Percentiles rank a stretch among this genome's conserved stretches.
Evolutionary conservation across 164 flowering plant species (phyloP).

Genomic region (Magnolia kwangsiensis): DNA sequence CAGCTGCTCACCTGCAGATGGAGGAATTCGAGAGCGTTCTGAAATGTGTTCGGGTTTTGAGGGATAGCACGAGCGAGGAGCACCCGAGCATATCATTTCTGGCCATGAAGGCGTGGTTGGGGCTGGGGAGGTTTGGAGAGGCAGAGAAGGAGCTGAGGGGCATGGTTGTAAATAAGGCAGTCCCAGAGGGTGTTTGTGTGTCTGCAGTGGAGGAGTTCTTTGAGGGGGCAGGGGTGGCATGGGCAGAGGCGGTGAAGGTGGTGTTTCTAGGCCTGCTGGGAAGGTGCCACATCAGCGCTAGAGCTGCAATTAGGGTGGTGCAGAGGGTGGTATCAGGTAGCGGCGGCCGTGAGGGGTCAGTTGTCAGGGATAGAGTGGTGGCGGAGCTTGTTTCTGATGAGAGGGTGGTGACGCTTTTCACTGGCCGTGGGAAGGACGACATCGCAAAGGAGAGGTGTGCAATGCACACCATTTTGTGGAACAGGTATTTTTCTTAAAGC

Average conservation of each 20-base stretch:
- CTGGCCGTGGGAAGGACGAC: conserved; percentile 26
- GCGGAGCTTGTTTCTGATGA: conserved; percentile 80
- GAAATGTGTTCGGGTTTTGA: conserved; percentile 78
- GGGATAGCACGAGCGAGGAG: conserved; percentile 47
- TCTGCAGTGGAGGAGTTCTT: conserved; percentile 83
- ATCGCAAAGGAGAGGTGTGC: conserved; percentile 61
- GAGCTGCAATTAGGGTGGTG: conserved; percentile 65
- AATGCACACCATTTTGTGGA: conserved; percentile 92
- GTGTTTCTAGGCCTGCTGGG: conserved; percentile 73
- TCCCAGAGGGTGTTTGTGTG: conserved; percentile 84
- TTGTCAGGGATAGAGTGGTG: conserved; percentile 56
- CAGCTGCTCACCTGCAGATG: conserved; percentile 77
- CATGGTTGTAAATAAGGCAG: conserved; percentile 64
- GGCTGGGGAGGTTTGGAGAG: conserved; percentile 62
- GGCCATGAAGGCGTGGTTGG: conserved; percentile 95
- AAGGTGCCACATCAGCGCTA: conserved; percentile 77
- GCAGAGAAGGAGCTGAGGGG: conserved; percentile 93
- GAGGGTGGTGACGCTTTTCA: conserved; percentile 68
- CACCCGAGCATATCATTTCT: conserved; percentile 78
- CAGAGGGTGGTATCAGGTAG: conserved; percentile 45
- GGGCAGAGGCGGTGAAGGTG: conserved; percentile 69
- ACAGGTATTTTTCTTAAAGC: conserved; percentile 43
- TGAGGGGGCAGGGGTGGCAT: conserved; percentile 67
- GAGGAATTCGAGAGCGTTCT: conserved; percentile 84
- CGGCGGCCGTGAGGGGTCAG: conserved; percentile 35